Evolutionary conservation across 2,329 filamentous ascomycete genomes (phyloP).

Genomic region (Fusarium sp.): DNA sequence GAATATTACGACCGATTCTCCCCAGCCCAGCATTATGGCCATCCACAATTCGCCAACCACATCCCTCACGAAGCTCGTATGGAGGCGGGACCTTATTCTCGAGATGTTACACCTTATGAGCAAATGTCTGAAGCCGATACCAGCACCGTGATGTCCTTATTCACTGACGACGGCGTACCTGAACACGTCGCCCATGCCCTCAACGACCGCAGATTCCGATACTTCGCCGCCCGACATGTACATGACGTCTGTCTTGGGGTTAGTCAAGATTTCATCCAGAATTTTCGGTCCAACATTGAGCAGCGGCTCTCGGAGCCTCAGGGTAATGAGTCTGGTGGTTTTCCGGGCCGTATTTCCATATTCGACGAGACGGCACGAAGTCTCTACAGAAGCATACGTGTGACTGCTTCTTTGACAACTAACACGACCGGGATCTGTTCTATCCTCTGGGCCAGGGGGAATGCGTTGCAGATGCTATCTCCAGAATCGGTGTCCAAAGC

Average conservation of each 20-base stretch:
- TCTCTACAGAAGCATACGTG: neutral
- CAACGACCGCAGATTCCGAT: neutral
- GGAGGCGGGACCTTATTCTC: neutral
- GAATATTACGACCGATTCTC: neutral
- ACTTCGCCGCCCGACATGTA: neutral
- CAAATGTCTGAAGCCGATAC: neutral
- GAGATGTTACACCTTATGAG: neutral
- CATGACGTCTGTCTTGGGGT: slow-evolving; percentile 5
- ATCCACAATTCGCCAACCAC: neutral
- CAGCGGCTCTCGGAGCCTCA: neutral
- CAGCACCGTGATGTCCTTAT: neutral
- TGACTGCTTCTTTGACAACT: slow-evolving; percentile 1
- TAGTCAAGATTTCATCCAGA: slow-evolving; percentile 7
- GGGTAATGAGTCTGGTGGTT: neutral
- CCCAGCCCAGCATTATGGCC: neutral
- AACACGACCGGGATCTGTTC: slow-evolving; percentile 10
- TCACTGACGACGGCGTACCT: neutral
- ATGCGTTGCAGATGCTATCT: slow-evolving; percentile 2
- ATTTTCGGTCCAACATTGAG: slow-evolving; percentile 2
- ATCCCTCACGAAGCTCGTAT: neutral
- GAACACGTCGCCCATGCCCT: neutral
- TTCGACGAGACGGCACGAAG: neutral
- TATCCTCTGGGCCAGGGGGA: slow-evolving; percentile 9
- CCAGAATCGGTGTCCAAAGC: neutral
- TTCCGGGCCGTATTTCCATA: neutral